These are phyloP conservation scores for Perkinsus chesapeaki DNA, from an alignment of 169 alveolate genomes.

Conservation along the genomic window DNA sequence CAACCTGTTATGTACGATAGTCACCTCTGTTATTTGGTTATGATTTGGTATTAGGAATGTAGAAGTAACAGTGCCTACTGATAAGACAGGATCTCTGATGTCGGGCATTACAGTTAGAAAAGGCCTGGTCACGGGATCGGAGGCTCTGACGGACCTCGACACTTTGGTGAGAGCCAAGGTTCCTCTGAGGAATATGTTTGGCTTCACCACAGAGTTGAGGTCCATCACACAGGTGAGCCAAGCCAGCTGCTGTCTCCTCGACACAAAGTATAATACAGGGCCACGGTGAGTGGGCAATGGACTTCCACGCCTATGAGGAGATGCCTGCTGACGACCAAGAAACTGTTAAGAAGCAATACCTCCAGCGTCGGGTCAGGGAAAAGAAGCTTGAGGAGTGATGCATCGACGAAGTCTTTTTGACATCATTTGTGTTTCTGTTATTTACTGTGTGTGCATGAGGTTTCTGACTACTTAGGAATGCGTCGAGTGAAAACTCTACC, in stretches of 20 bases:
- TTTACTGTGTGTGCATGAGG: neutral
- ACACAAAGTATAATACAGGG: conserved; percentile 40
- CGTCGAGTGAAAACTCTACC: too few species aligned
- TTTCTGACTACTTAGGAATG: neutral
- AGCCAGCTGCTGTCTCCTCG: too few species aligned
- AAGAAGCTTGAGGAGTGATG: neutral
- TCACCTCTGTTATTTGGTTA: conserved; percentile 61
- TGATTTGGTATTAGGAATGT: conserved; percentile 87
- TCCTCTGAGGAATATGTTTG: conserved; percentile 85
- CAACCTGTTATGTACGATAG: neutral
- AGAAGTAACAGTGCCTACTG: conserved; percentile 78
- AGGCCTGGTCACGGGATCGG: conserved; percentile 67
- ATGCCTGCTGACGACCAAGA: conserved; percentile 59
- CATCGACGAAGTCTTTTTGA: neutral
- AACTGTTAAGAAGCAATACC: neutral
- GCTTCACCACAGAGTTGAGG: conserved; percentile 85
- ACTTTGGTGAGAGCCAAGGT: conserved; percentile 74
- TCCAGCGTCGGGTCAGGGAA: neutral
- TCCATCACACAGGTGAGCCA: conserved; percentile 56
- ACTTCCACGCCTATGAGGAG: conserved; percentile 60
- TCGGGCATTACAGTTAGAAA: conserved; percentile 75
- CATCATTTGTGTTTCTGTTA: neutral
- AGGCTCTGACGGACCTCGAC: neutral
- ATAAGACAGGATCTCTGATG: conserved; percentile 65
- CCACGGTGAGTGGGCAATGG: conserved; percentile 89